Conservation (phyloP, 164 flowering plant species). For the Chimonanthus praecox region DNA sequence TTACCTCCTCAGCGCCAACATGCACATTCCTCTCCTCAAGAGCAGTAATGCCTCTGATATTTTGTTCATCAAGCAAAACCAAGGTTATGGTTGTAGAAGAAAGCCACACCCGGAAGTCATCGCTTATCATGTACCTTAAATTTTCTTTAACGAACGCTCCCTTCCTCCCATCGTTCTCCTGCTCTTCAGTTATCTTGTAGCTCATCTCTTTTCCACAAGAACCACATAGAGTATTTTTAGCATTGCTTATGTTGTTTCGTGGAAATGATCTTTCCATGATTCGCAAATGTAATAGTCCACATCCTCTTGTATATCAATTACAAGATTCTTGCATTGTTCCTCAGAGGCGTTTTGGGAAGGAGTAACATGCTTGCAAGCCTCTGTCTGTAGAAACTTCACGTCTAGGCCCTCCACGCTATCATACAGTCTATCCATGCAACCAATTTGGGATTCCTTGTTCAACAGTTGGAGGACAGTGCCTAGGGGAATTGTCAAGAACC, state of each 20-base stretch:
- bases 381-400: neutral
- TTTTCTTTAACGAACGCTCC: conserved; percentile 5
- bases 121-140: conserved; percentile 2
- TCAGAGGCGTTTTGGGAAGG: neutral
- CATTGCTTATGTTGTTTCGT: no score
- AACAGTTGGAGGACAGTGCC: neutral
- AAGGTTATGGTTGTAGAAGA: neutral
- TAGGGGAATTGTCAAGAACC: conserved; percentile 9
- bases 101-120: conserved; percentile 6
- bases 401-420: conserved; percentile 9
- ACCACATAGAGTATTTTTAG: neutral
- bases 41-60: neutral
- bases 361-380: conserved; percentile 2
- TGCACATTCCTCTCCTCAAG: neutral
- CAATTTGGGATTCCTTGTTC: neutral
- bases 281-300: neutral
- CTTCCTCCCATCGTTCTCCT: no score
- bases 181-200: no score
- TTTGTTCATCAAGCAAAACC: neutral
- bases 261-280: neutral
- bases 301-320: neutral
- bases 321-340: neutral
- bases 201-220: neutral
- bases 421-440: conserved; percentile 6
- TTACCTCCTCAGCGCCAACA: conserved; percentile 7